phyloP scores from a whole-genome alignment of 1,284 basidiomycete genomes.

The Bjerkandera adusta region DNA sequence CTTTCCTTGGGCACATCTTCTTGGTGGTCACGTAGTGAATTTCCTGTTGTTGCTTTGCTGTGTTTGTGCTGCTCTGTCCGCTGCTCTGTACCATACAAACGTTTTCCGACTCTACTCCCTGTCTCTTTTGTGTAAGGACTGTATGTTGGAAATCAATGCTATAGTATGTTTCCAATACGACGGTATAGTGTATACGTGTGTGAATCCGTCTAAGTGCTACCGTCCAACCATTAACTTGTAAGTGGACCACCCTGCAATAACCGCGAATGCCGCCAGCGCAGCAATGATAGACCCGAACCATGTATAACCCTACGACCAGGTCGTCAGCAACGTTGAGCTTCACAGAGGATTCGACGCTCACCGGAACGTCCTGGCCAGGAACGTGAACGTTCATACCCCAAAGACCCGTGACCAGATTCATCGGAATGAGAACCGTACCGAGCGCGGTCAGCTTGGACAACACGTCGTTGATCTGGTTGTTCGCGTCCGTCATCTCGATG shows the following conservation, averaged over 20 bases:
- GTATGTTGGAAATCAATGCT: not conserved
- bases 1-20: not conserved
- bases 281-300: constrained; percentile 91
- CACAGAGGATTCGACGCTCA: constrained; percentile 3
- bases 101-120: no score
- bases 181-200: no score
- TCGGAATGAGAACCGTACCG: constrained; percentile 95
- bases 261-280: constrained; percentile 72
- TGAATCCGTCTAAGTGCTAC: constrained; percentile 9
- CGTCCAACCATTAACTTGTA: constrained; percentile 69
- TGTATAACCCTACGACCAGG: constrained; percentile 43
- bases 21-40: not conserved
- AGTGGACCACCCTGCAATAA: constrained; percentile 81
- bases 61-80: not conserved
- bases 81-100: constrained; percentile 5
- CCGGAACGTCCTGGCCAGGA: constrained; percentile 68
- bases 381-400: constrained; percentile 95
- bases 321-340: not conserved
- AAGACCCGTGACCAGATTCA: constrained; percentile 90
- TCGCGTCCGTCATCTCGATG: constrained; percentile 99
- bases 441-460: constrained; percentile 97
- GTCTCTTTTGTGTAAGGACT: not conserved
- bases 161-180: not conserved
- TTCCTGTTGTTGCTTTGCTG: no score
- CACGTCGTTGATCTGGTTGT: constrained; percentile 99